Conservation (phyloP, 2,329 filamentous ascomycete species). For the Ceratocystis cubensis region DNA sequence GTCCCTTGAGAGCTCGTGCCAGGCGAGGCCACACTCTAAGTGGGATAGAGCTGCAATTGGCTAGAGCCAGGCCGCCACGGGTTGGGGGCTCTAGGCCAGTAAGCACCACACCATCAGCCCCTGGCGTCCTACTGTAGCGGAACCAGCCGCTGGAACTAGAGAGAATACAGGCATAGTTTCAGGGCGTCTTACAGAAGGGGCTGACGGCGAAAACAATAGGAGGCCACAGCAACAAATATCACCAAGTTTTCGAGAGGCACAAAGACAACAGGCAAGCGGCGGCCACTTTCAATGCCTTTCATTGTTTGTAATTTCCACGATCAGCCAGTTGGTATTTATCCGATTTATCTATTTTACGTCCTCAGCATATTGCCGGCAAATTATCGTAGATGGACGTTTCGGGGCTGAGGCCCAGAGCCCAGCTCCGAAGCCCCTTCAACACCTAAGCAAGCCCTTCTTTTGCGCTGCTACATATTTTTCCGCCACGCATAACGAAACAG, state of each 20-base stretch:
- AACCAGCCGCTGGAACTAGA: not conserved
- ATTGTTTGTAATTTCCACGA: not conserved
- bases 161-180: not conserved
- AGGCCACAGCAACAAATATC: not conserved
- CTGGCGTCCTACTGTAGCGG: not conserved
- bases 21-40: not conserved
- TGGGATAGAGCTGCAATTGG: not conserved
- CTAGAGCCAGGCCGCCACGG: not conserved
- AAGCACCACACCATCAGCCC: not conserved
- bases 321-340: not conserved
- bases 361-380: not conserved
- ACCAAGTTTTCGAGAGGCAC: not conserved
- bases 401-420: not conserved
- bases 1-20: not conserved
- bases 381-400: not conserved
- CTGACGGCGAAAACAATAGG: too few species aligned
- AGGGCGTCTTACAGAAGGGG: not conserved
- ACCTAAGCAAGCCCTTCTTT: not conserved
- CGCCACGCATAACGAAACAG: not conserved
- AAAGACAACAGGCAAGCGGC: too few species aligned
- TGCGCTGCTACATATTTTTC: not conserved
- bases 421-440: not conserved
- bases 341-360: slow-evolving; percentile 1
- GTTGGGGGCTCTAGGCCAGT: not conserved
- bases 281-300: not conserved